phyloP scores from a whole-genome alignment of 441 rosid genomes.

The Gossypium lobatum region DNA sequence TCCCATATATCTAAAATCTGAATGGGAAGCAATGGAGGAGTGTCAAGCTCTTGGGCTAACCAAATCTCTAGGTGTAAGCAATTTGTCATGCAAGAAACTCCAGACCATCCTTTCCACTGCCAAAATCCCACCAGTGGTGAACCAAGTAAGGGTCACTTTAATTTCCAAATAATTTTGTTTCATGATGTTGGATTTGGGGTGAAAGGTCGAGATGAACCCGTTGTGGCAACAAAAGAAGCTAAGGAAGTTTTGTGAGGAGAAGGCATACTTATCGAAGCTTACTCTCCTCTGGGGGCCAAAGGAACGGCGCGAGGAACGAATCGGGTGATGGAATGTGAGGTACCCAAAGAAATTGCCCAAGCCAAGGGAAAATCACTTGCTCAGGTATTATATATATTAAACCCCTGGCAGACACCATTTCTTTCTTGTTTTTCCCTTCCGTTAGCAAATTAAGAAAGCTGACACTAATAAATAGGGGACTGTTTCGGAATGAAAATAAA shows the following conservation, averaged over 20 bases:
- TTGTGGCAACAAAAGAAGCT: constrained; percentile 42
- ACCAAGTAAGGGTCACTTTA: constrained; percentile 34
- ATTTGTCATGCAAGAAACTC: constrained; percentile 59
- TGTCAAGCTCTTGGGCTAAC: constrained; percentile 45
- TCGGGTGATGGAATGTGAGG: constrained; percentile 29
- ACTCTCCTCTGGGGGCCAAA: constrained; percentile 38
- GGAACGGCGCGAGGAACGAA: constrained; percentile 37
- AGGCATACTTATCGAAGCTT: constrained; percentile 30
- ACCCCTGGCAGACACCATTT: background rate
- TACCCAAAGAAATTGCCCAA: constrained; percentile 30
- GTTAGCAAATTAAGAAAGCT: too few species aligned
- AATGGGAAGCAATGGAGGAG: constrained; percentile 62
- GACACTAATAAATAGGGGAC: too few species aligned
- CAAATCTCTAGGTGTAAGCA: constrained; percentile 58
- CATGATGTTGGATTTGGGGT: background rate
- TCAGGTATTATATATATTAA: constrained; percentile 17
- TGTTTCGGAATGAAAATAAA: background rate
- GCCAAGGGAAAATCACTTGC: constrained; percentile 35
- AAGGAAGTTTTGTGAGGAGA: constrained; percentile 29
- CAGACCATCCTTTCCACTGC: constrained; percentile 41
- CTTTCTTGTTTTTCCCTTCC: too few species aligned
- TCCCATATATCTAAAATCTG: constrained; percentile 37
- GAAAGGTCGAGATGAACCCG: constrained; percentile 49
- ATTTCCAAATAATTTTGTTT: background rate
- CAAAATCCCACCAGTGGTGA: constrained; percentile 48